phyloP scores from a whole-genome alignment of 139 green algal genomes.

The Coelastrella sp. region DNA sequence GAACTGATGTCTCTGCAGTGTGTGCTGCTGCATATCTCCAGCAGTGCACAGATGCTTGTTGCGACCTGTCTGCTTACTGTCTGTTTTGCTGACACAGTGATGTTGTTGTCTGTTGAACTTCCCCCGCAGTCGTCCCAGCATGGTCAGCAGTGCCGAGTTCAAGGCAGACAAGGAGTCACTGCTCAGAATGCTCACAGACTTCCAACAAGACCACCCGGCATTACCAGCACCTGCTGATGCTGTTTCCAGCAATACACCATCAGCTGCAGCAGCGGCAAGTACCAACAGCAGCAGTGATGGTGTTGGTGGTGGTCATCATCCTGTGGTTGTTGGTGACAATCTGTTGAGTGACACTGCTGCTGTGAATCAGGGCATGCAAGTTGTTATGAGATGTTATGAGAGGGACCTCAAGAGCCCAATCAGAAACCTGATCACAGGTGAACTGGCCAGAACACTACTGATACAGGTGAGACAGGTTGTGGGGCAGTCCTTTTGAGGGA shows the following conservation, averaged over 20 bases:
- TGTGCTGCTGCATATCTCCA: no score
- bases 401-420: conserved; percentile 82
- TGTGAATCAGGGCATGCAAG: conserved; percentile 26
- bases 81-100: no score
- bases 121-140: conserved; percentile 46
- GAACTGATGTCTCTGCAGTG: no score
- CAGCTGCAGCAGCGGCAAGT: conserved; percentile 11
- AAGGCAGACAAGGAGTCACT: conserved; percentile 76
- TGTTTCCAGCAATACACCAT: neutral
- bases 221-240: neutral
- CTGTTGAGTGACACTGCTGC: neutral
- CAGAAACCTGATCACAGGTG: conserved; percentile 80
- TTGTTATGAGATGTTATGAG: conserved; percentile 89
- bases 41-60: no score
- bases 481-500: no score
- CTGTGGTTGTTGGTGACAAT: neutral
- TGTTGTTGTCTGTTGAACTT: neutral
- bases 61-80: neutral
- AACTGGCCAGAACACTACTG: conserved; percentile 84
- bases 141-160: conserved; percentile 68
- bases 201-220: conserved; percentile 68
- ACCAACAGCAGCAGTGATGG: conserved; percentile 32
- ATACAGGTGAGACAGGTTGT: conserved; percentile 79
- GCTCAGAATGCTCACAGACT: conserved; percentile 87
- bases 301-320: no score